Evolutionary conservation across 2,329 filamentous ascomycete species (phyloP), one percentile per base, ranked within the genome.

Genomic region (Fusarium veterinarium): DNA sequence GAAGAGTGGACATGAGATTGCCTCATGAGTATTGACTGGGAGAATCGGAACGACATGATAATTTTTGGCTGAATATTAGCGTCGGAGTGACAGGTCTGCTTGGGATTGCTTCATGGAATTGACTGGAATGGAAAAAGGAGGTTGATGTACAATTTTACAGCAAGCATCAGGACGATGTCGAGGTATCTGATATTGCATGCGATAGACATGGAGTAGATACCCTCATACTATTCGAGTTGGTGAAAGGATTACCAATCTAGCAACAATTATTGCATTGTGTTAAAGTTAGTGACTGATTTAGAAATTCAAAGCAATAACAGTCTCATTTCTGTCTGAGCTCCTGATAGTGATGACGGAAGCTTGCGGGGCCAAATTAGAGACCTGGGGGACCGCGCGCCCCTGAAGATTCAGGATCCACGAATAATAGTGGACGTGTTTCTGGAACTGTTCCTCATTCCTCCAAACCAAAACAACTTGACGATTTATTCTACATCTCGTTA

Each of bases 1-100:
- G 52, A 82, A 81, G 73, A 78, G 81, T n/a, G 82, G 81, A 7
- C 81, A 83, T 59, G 81, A 81, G 65, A 79, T 83, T 58, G 51
- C 67, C 23, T 70, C 74, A 28, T 82, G 64, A 79, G 45, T 42
- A 44, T 57, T 66, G 42, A 40, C 53, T 62, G 42, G 62, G 56
- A 66, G 51, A 49, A 58, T 25, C 35, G 64, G 41, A 67, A 64
- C 40, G 66, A 41, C 46, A 75, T 72, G 67, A 60, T 60, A 60
- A 37, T 72, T 71, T 76, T 74, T 74, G 61, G 53, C 67, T 75
- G 67, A 73, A 64, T 76, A 55, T 78, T 78, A 78, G 76, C 76
- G 76, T 56, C 53, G 76, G 76, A 74, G 76, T 75, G 69, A 62
- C 55, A 45, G 69, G 64, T 64, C 64, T 73, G 59, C 58, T 73